Percentiles rank a stretch among this genome's conserved stretches.
These are phyloP conservation scores for Spathaspora sp. DNA, from an alignment of 1,139 yeast genomes.

Conservation along the genomic window DNA sequence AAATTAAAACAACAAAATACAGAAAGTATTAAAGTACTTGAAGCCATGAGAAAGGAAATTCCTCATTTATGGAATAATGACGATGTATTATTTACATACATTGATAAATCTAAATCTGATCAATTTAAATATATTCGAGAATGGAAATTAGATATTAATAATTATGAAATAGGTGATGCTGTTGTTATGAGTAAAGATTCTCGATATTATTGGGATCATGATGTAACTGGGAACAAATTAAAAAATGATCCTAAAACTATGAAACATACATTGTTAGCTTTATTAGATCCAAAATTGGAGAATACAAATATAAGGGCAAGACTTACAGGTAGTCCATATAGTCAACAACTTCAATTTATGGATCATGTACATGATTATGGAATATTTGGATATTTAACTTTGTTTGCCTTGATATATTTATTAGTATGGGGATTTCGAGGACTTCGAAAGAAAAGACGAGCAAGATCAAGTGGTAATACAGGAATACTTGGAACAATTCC, in stretches of 20 bases:
- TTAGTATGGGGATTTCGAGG: constrained; percentile 7
- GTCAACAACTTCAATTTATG: constrained; percentile 35
- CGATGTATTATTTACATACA: constrained; percentile 48
- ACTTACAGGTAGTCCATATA: constrained; percentile 45
- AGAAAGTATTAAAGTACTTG: constrained; percentile 38
- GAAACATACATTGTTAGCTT: constrained; percentile 28
- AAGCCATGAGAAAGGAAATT: constrained; percentile 50
- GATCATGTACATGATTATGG: constrained; percentile 48
- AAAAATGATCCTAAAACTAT: constrained; percentile 29
- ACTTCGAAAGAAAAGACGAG: constrained; percentile 8
- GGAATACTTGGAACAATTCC: constrained; percentile 14
- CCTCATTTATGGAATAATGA: constrained; percentile 44
- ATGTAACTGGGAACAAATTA: constrained; percentile 27
- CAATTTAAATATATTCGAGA: constrained; percentile 34
- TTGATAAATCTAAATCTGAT: constrained; percentile 46
- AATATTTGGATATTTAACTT: constrained; percentile 39
- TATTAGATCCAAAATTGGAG: constrained; percentile 31
- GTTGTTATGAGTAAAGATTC: constrained; percentile 33
- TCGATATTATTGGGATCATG: constrained; percentile 34
- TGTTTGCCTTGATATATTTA: constrained; percentile 17
- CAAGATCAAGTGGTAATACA: constrained; percentile 3
- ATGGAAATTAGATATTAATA: constrained; percentile 38
- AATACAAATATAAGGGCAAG: constrained; percentile 18
- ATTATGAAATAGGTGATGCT: constrained; percentile 45
- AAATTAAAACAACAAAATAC: constrained; percentile 44